A percentile compares a stretch with the other conserved stretches of the same genome.
Evolutionary conservation across 1,284 basidiomycete genomes (phyloP).

Genomic region (Ceratobasidium sp.): DNA sequence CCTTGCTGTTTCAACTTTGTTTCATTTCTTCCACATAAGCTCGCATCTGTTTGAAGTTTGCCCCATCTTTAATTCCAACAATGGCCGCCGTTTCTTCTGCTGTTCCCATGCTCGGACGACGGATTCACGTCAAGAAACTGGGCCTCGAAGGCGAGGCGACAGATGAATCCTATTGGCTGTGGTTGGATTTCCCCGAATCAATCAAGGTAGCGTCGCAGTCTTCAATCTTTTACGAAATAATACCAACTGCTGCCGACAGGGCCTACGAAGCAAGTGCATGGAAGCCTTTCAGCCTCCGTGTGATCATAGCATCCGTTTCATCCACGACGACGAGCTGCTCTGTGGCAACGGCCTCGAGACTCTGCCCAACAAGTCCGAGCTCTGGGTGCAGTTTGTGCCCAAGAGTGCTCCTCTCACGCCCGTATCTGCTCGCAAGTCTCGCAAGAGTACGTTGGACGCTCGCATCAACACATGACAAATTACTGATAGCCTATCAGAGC

Average conservation of each 20-base stretch:
- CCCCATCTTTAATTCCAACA: slow-evolving; percentile 8
- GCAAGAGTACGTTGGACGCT: slow-evolving; percentile 26
- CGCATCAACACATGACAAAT: slow-evolving; percentile 5
- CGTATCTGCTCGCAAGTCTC: slow-evolving; percentile 33
- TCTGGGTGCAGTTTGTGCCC: slow-evolving; percentile 40
- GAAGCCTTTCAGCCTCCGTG: slow-evolving; percentile 35
- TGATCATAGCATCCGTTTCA: slow-evolving; percentile 28
- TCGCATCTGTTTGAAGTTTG: background rate
- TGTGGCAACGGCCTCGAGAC: slow-evolving; percentile 29
- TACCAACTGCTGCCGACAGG: slow-evolving; percentile 12
- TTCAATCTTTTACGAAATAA: background rate
- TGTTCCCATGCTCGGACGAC: slow-evolving; percentile 39
- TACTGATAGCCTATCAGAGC: slow-evolving; percentile 33
- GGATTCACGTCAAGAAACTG: slow-evolving; percentile 37
- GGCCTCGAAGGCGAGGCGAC: slow-evolving; percentile 32
- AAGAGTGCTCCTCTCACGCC: slow-evolving; percentile 33
- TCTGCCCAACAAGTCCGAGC: slow-evolving; percentile 35
- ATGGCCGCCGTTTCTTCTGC: slow-evolving; percentile 33
- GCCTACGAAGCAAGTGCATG: slow-evolving; percentile 33
- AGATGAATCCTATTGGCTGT: slow-evolving; percentile 39
- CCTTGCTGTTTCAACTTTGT: slow-evolving; percentile 25
- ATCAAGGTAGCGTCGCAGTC: slow-evolving; percentile 28
- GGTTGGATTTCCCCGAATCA: slow-evolving; percentile 34
- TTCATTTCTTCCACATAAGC: slow-evolving; percentile 16
- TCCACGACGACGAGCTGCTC: slow-evolving; percentile 26